Conservation (phyloP, 441 rosid genomes). For the Gossypium davidsonii region DNA sequence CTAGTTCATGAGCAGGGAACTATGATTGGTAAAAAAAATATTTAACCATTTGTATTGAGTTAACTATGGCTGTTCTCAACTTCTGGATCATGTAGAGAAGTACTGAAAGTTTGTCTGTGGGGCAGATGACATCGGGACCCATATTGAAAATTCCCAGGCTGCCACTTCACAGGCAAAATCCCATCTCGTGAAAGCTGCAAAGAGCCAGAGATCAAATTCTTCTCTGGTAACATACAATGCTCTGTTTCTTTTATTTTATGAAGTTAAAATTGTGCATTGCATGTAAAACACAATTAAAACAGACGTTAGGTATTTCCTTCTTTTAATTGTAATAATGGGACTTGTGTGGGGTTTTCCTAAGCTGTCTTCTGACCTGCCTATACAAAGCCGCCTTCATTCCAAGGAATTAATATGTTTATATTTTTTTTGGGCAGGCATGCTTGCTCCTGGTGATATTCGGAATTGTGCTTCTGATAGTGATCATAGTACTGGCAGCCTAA, state of each 20-base stretch:
- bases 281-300: neutral
- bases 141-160: constrained; percentile 52
- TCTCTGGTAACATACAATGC: constrained; percentile 54
- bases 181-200: constrained; percentile 62
- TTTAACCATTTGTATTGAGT: neutral
- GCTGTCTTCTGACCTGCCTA: neutral
- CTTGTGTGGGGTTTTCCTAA: neutral
- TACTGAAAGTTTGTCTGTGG: neutral
- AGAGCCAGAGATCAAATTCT: constrained; percentile 71
- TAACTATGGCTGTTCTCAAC: neutral
- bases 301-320: neutral
- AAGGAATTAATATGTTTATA: neutral
- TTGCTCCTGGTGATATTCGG: constrained; percentile 90
- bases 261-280: neutral
- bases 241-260: neutral
- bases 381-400: neutral
- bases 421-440: constrained; percentile 49
- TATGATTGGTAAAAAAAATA: constrained; percentile 53
- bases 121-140: constrained; percentile 67
- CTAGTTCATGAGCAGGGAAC: constrained; percentile 88
- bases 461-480: constrained; percentile 71
- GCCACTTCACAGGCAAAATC: constrained; percentile 52
- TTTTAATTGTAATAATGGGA: neutral
- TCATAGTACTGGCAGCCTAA: constrained; percentile 68
- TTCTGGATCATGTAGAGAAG: neutral